Base-by-base conservation (phyloP, 306 rosid species). In the Sindora glabra region DNA sequence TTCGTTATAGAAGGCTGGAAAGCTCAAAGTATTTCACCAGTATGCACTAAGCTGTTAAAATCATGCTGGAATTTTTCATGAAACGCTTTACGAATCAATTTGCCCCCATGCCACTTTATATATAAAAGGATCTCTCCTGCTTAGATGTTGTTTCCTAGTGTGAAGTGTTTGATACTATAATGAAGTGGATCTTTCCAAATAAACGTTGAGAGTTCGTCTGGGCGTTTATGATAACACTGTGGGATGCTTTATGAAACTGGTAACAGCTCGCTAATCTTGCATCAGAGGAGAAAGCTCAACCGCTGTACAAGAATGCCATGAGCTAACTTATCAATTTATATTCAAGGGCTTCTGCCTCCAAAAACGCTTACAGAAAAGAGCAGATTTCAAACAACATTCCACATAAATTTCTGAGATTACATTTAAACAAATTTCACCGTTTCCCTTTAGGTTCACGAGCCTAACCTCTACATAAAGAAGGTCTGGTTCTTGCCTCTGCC, bases 301-400 rank as follows among this genome's bases (percentile, higher is more conserved):
- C 22, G 33, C 15, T 2, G 13, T 48, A 46, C 37, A 56, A 25
- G 5, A 67, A 69, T 64, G 17, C 44, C 37, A 30, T 34, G 26
- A 38, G 52, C 22, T 48, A 65, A 16, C 22, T 47, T 26, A 47
- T 66, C 30, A 46, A 37, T 58, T 41, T 72, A 42, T 54, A 33
- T 54, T 22, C n/a, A n/a, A 2, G 54, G 13, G 33, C 58, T 48
- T 55, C 50, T 48, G 56, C 56, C 59, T 60, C 44, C 56, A 55
- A 23, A 65, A 46, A 48, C 21, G 27, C 16, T 10, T 15, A 11
- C 11, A 16, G 41, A 37, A 22, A 25, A 24, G n/a, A n/a, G 12
- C 49, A 24, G 10, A 55, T 30, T 63, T 18, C 33, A 32, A 17
- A 50, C 24, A 40, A 5, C 47, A 16, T 15, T 52, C 1, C 17